Evolutionary conservation across 2,329 filamentous ascomycete genomes (phyloP).

Genomic region (Botrytis paeoniae): DNA sequence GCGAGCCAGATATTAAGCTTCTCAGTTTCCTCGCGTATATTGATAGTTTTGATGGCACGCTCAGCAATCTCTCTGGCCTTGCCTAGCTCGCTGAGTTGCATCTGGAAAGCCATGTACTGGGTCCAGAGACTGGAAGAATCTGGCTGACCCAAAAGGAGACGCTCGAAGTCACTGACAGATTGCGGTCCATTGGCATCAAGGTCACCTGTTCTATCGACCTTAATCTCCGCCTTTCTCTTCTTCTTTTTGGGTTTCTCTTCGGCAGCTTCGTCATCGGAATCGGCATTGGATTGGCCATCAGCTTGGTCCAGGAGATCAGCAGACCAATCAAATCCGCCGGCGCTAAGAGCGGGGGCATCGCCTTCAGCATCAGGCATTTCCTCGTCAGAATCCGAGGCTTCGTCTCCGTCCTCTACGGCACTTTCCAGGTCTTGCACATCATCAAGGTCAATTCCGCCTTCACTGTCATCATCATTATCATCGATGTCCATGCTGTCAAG

Average conservation of each 20-base stretch:
- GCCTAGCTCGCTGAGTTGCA: slow-evolving; percentile 83
- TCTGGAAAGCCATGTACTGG: slow-evolving; percentile 97
- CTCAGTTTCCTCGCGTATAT: slow-evolving; percentile 84
- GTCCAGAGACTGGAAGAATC: slow-evolving; percentile 95
- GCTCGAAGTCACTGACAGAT: slow-evolving; percentile 88
- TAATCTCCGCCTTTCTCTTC: slow-evolving; percentile 70
- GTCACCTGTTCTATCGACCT: slow-evolving; percentile 87
- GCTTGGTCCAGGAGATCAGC: slow-evolving; percentile 62
- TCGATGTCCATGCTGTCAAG: slow-evolving; percentile 45
- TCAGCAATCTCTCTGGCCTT: slow-evolving; percentile 88
- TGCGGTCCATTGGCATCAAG: slow-evolving; percentile 86
- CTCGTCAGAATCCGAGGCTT: slow-evolving; percentile 34
- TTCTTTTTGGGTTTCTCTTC: slow-evolving; percentile 58
- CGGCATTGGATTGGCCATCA: slow-evolving; percentile 41
- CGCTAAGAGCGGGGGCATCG: slow-evolving; percentile 56
- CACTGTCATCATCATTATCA: slow-evolving; percentile 44
- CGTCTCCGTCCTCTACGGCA: slow-evolving; percentile 32
- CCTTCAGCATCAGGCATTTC: slow-evolving; percentile 34
- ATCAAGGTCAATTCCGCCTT: slow-evolving; percentile 37
- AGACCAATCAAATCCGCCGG: slow-evolving; percentile 84
- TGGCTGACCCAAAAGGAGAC: slow-evolving; percentile 84
- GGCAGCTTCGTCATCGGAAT: slow-evolving; percentile 44
- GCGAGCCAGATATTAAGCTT: slow-evolving; percentile 96
- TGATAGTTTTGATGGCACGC: slow-evolving; percentile 86
- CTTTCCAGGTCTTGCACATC: slow-evolving; percentile 44